Evolutionary conservation across 208 protist genomes (phyloP), one percentile per base, ranked within the genome.

Genomic region (Acanthamoeba sp.): DNA sequence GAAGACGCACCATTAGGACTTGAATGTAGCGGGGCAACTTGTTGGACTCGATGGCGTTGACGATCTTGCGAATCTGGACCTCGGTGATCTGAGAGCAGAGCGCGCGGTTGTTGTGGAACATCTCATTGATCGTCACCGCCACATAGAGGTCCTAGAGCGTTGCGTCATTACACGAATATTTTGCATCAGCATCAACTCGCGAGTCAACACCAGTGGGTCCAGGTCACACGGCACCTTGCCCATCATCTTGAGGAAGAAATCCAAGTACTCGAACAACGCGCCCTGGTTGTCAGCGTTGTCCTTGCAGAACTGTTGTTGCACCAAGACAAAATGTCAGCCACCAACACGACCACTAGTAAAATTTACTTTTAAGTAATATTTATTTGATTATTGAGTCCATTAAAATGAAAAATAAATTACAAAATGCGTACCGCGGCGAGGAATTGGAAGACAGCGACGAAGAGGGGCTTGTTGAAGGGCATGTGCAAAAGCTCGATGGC

Each of bases 91-190:
- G 57, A 4, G 89, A 76, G 36, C 89, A 93, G 42, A 93, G 57
- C 16, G 89, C 32, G 45, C 89, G 59, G 66, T 93, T 93, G 89
- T 93, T 93, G 40, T 82, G 27, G 48, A 93, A 93, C 36, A 93
- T 93, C 64, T 93, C 66, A 64, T 82, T 93, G 89, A 93, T 82
- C 14, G 89, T 82, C 36, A 34, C 38, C 24, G 89, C 89, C n/a
- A 82, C 66, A 20, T 93, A 59, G 32, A 93, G 57, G 29, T 57
- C 50, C 50, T 55, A 20, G n/a, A n/a, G n/a, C n/a, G n/a, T n/a
- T n/a, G n/a, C n/a, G n/a, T n/a, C n/a, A n/a, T n/a, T n/a, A n/a
- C n/a, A n/a, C n/a, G n/a, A n/a, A n/a, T n/a, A n/a, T n/a, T n/a
- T n/a, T n/a, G n/a, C n/a, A n/a, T n/a, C n/a, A n/a, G n/a, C n/a